A percentile compares a stretch with the other conserved stretches of the same genome.
phyloP scores from a whole-genome alignment of 176 grass and related monocot species.

The Lolium perenne region DNA sequence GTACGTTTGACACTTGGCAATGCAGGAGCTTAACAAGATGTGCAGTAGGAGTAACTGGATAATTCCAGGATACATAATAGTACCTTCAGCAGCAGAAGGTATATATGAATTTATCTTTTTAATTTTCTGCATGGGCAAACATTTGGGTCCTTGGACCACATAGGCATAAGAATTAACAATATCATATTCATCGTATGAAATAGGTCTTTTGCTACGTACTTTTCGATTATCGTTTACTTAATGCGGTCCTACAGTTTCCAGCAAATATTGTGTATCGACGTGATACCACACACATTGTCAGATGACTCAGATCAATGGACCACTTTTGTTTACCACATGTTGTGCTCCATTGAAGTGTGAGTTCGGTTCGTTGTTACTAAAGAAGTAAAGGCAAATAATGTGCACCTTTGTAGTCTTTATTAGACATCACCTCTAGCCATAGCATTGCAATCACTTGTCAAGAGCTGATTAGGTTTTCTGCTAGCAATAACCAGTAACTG shows the following conservation, averaged over 20 bases:
- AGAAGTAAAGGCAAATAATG: neutral
- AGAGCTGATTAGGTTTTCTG: neutral
- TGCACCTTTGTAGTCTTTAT: neutral
- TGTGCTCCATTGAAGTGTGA: neutral
- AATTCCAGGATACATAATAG: slow-evolving; percentile 52
- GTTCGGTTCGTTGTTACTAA: neutral
- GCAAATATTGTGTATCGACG: too few relatives aligned
- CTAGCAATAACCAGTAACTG: neutral
- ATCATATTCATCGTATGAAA: neutral
- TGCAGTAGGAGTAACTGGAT: slow-evolving; percentile 57
- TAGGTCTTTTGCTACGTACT: neutral
- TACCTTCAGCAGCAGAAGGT: slow-evolving; percentile 55
- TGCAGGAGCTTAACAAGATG: slow-evolving; percentile 61
- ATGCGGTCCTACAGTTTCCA: too few relatives aligned
- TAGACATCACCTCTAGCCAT: neutral
- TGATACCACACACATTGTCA: neutral
- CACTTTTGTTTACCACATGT: neutral
- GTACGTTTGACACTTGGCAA: slow-evolving; percentile 26
- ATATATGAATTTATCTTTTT: slow-evolving; percentile 26
- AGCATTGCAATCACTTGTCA: neutral
- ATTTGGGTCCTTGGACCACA: too few relatives aligned
- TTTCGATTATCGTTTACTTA: neutral
- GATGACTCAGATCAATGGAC: neutral
- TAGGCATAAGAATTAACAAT: neutral
- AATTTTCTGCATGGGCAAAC: neutral